Conservation (phyloP, 208 protist species). For the Leishmania aethiopica region DNA sequence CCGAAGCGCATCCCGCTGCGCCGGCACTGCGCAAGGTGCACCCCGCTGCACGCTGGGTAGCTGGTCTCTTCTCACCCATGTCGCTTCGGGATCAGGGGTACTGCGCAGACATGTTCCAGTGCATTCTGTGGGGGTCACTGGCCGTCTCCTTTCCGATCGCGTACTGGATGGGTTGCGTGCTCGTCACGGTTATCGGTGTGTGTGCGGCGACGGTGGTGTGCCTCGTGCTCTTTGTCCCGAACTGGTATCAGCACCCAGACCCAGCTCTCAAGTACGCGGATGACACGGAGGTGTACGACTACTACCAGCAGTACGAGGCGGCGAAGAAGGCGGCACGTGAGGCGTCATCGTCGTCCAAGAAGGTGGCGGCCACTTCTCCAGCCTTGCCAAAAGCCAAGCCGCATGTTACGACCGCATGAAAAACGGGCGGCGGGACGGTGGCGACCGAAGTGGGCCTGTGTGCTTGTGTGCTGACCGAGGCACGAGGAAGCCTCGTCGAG, state of each 20-base stretch:
- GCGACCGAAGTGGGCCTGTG: neutral
- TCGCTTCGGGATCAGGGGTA: conserved; percentile 68
- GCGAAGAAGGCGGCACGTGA: conserved; percentile 26
- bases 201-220: conserved; percentile 37
- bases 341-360: neutral
- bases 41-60: conserved; percentile 57
- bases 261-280: conserved; percentile 55
- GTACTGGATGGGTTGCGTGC: conserved; percentile 54
- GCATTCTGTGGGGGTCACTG: conserved; percentile 55
- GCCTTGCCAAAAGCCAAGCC: neutral
- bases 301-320: conserved; percentile 56
- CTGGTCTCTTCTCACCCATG: conserved; percentile 79
- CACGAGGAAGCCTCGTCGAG: neutral
- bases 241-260: conserved; percentile 79
- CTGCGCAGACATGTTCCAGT: conserved; percentile 27
- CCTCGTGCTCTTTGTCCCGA: conserved; percentile 63
- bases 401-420: neutral
- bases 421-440: too few species aligned
- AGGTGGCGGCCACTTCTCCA: neutral
- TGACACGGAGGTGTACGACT: conserved; percentile 55
- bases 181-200: conserved; percentile 51
- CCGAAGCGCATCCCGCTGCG: neutral
- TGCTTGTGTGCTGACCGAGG: neutral
- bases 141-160: conserved; percentile 61
- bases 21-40: conserved; percentile 34